A percentile compares a stretch with the other conserved stretches of the same genome.
Evolutionary conservation across 1,139 yeast genomes (phyloP).

Genomic region (Taphrina pruni): DNA sequence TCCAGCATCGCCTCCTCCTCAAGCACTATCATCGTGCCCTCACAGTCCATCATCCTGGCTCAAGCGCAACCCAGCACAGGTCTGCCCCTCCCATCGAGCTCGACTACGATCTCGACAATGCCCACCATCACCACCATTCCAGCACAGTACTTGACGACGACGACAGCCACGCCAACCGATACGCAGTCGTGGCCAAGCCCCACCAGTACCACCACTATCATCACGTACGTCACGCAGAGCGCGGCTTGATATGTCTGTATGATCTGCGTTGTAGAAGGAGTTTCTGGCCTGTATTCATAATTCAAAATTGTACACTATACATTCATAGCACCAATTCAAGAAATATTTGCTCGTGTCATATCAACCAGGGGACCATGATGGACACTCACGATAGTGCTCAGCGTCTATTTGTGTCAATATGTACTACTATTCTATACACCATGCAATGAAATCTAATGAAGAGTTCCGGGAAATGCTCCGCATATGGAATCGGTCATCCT

Average conservation of each 20-base stretch:
- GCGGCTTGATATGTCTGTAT: neutral
- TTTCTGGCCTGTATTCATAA: too few species aligned
- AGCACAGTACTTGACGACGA: neutral
- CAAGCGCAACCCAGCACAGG: neutral
- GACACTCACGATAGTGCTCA: neutral
- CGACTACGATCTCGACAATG: neutral
- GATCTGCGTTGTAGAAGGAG: neutral
- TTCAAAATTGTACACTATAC: too few species aligned
- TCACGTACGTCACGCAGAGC: constrained; percentile 2
- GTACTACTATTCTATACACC: neutral
- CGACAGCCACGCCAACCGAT: neutral
- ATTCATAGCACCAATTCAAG: too few species aligned
- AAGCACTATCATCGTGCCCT: neutral
- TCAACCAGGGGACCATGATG: too few species aligned
- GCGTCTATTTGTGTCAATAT: neutral
- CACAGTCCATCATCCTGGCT: neutral
- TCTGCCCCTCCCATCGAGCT: too few species aligned
- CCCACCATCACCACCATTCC: neutral
- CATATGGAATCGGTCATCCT: too few species aligned
- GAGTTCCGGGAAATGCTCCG: too few species aligned
- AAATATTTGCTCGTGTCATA: too few species aligned
- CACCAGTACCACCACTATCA: constrained; percentile 18
- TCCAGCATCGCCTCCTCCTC: neutral
- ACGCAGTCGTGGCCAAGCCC: constrained; percentile 20
- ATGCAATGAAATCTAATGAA: too few species aligned